These are phyloP conservation scores for Taphrina wiesneri DNA, from an alignment of 1,139 yeast species.

Conservation along the genomic window DNA sequence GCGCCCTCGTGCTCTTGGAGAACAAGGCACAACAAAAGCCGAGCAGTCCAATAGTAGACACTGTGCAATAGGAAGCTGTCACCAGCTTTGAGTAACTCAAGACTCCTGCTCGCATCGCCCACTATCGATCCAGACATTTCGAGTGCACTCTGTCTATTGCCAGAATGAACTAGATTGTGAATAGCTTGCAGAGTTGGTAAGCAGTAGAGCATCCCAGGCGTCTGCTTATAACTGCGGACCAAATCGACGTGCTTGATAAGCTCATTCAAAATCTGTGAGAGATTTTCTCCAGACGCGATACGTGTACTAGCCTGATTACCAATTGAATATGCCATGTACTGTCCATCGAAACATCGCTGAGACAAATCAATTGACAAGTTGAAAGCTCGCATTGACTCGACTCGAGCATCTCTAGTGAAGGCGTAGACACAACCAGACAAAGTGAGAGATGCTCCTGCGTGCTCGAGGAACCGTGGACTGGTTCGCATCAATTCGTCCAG, in stretches of 20 bases:
- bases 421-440: constrained; percentile 5
- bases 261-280: not conserved
- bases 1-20: constrained; percentile 4
- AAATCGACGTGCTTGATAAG: not conserved
- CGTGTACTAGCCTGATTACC: constrained; percentile 2
- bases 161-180: not conserved
- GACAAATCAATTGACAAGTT: constrained; percentile 1
- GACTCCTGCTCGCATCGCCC: not conserved
- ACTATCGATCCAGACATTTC: not conserved
- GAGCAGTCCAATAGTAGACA: constrained; percentile 4
- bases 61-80: constrained; percentile 4
- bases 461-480: not conserved
- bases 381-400: not conserved
- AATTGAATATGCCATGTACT: constrained; percentile 23
- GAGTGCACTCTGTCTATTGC: not conserved
- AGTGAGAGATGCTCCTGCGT: constrained; percentile 6
- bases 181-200: constrained; percentile 15
- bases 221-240: constrained; percentile 18
- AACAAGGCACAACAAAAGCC: constrained; percentile 1
- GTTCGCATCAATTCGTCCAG: constrained; percentile 16
- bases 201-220: constrained; percentile 6
- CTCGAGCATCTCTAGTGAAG: constrained; percentile 11
- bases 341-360: constrained; percentile 21
- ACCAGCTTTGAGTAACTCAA: not conserved
- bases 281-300: constrained; percentile 2